Percentiles rank a stretch among this genome's conserved stretches.
Conservation (phyloP, 768 basidiomycete genomes). For the Trametes gibbosa region DNA sequence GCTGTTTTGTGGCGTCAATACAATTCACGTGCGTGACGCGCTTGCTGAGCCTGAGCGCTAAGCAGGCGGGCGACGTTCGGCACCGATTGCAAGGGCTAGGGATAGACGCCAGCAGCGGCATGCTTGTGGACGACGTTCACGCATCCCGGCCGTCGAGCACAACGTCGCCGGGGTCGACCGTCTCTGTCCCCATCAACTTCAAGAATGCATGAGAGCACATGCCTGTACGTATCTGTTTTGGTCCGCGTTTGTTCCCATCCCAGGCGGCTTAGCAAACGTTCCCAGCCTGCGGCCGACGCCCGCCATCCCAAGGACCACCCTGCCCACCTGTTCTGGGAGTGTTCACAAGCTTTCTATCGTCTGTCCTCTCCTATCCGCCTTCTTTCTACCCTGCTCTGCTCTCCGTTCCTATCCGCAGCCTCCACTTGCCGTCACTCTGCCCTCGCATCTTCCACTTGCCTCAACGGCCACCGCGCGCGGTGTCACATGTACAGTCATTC, state of each 20-base stretch:
- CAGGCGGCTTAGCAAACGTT: conserved; percentile 1
- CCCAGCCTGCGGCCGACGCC: conserved; percentile 13
- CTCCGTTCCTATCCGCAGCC: conserved; percentile 1
- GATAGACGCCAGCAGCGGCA: too few relatives aligned
- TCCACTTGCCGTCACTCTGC: neutral
- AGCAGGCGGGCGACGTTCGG: too few relatives aligned
- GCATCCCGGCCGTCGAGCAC: neutral
- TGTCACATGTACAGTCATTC: conserved; percentile 11
- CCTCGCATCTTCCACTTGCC: neutral
- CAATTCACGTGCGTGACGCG: too few relatives aligned
- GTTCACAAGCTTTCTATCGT: conserved; percentile 5
- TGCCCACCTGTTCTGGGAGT: neutral
- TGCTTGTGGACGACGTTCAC: neutral
- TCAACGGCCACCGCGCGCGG: neutral
- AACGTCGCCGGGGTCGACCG: neutral
- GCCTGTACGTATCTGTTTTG: neutral
- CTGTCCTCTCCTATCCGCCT: neutral
- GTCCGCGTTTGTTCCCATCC: neutral
- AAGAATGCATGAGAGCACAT: neutral
- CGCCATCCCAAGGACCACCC: neutral
- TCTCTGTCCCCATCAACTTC: too few relatives aligned
- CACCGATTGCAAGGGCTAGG: too few relatives aligned
- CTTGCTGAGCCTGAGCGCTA: too few relatives aligned
- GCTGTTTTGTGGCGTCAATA: too few relatives aligned
- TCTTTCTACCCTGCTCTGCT: neutral